A percentile compares a stretch with the other conserved stretches of the same genome.
Conservation (phyloP, 164 flowering plant genomes). For the Kalanchoe fedtschenkoi region DNA sequence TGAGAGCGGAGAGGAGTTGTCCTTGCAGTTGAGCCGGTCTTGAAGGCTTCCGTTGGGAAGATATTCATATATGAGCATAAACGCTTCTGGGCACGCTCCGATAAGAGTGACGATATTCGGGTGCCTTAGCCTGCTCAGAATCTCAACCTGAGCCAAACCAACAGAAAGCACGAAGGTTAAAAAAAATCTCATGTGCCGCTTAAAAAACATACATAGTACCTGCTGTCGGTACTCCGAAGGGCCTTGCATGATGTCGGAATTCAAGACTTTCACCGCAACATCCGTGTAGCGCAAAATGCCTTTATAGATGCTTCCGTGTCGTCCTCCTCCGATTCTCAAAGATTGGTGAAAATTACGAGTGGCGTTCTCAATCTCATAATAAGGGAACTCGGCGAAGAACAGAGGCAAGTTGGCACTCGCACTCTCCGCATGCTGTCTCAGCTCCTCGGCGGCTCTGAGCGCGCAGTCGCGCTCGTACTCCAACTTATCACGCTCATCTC, state of each 20-base stretch:
- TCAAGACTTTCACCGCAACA: slow-evolving; percentile 67
- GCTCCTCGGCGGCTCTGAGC: slow-evolving; percentile 44
- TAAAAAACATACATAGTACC: slow-evolving; percentile 29
- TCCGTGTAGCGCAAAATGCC: slow-evolving; percentile 50
- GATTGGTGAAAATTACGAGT: slow-evolving; percentile 42
- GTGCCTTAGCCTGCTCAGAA: slow-evolving; percentile 51
- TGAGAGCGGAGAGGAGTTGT: slow-evolving; percentile 39
- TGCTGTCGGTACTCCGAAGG: slow-evolving; percentile 67
- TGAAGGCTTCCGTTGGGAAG: slow-evolving; percentile 55
- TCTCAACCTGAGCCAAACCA: slow-evolving; percentile 42
- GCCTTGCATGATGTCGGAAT: slow-evolving; percentile 49
- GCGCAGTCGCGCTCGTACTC: slow-evolving; percentile 48
- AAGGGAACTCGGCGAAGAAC: slow-evolving; percentile 50
- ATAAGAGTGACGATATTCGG: slow-evolving; percentile 57
- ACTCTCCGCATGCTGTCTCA: slow-evolving; percentile 29
- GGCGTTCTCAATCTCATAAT: slow-evolving; percentile 56
- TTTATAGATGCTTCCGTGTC: slow-evolving; percentile 65
- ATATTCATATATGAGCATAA: slow-evolving; percentile 48
- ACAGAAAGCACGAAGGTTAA: not conserved
- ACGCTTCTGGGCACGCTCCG: slow-evolving; percentile 51
- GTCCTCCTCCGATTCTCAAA: slow-evolving; percentile 75
- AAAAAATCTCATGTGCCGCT: not conserved
- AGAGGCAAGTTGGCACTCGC: slow-evolving; percentile 13
- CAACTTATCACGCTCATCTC: slow-evolving; percentile 49
- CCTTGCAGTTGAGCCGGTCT: slow-evolving; percentile 45